These are phyloP conservation scores for Rhynchosporium secalis DNA, from an alignment of 2,329 filamentous ascomycete genomes.

Conservation along the genomic window DNA sequence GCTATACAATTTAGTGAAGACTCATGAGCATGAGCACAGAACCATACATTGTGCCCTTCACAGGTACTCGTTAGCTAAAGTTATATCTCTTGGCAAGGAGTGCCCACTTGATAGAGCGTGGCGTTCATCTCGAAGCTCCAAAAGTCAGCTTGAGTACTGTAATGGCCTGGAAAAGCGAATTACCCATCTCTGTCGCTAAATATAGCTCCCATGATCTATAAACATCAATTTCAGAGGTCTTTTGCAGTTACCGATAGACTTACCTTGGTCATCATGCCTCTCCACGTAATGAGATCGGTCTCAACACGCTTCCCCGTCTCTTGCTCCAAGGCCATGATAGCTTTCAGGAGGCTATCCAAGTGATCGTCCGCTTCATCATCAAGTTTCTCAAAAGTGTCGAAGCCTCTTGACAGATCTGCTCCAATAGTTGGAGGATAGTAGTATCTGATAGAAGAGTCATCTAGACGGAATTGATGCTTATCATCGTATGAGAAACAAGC, in stretches of 20 bases:
- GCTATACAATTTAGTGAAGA: slow-evolving; percentile 47
- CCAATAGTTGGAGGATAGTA: slow-evolving; percentile 78
- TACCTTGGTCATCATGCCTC: slow-evolving; percentile 98
- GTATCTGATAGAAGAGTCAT: slow-evolving; percentile 79
- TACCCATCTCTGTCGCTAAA: slow-evolving; percentile 82
- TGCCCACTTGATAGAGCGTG: slow-evolving; percentile 75
- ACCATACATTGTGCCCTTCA: slow-evolving; percentile 55
- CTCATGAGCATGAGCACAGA: slow-evolving; percentile 22
- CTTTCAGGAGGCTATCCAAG: slow-evolving; percentile 76
- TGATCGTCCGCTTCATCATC: slow-evolving; percentile 86
- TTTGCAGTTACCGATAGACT: slow-evolving; percentile 1
- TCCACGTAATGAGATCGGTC: slow-evolving; percentile 85
- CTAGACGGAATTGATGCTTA: slow-evolving; percentile 72
- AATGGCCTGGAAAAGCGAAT: background rate
- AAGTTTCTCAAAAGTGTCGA: slow-evolving; percentile 77
- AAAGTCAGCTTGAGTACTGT: slow-evolving; percentile 15
- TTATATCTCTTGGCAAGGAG: slow-evolving; percentile 9
- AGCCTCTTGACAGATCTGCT: slow-evolving; percentile 76
- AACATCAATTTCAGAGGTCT: background rate
- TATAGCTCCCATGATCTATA: slow-evolving; percentile 78
- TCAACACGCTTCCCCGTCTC: slow-evolving; percentile 66
- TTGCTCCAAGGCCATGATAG: slow-evolving; percentile 73
- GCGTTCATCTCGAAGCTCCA: slow-evolving; percentile 92
- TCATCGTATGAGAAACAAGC: slow-evolving; percentile 92
- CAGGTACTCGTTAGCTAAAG: slow-evolving; percentile 29